These are phyloP conservation scores for Calonectria pteridis DNA, from an alignment of 2,329 filamentous ascomycete genomes.

Conservation along the genomic window DNA sequence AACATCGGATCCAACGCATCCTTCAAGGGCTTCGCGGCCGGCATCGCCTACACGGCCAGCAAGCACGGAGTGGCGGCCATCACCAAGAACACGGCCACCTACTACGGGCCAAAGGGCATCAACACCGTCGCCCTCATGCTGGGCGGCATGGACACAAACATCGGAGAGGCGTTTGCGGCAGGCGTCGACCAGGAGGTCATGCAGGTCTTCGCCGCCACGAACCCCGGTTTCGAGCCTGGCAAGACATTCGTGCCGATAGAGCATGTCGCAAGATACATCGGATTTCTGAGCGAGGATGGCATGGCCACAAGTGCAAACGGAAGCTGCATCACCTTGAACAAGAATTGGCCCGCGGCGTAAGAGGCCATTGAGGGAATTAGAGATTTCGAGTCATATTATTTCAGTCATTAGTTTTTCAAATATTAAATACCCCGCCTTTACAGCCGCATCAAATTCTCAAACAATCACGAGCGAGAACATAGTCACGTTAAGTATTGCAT, in stretches of 20 bases:
- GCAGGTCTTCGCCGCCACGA: constrained; percentile 39
- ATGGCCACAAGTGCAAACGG: constrained; percentile 51
- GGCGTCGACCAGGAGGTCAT: constrained; percentile 52
- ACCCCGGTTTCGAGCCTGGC: constrained; percentile 46
- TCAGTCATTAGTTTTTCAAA: neutral
- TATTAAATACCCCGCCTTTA: neutral
- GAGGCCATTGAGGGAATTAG: neutral
- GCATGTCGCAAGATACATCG: constrained; percentile 55
- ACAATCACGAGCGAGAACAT: neutral
- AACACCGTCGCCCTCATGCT: constrained; percentile 61
- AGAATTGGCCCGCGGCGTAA: constrained; percentile 52
- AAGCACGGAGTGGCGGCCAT: constrained; percentile 68
- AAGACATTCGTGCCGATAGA: constrained; percentile 46
- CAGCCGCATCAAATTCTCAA: neutral
- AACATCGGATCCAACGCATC: constrained; percentile 65
- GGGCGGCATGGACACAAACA: constrained; percentile 68
- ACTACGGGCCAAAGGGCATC: constrained; percentile 67
- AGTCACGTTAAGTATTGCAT: neutral
- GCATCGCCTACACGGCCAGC: constrained; percentile 64
- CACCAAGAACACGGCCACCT: constrained; percentile 69
- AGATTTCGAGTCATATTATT: neutral
- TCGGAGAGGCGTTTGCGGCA: constrained; percentile 56
- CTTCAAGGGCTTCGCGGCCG: constrained; percentile 54
- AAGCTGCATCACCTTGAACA: constrained; percentile 50
- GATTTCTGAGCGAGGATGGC: constrained; percentile 48